Evolutionary conservation across 169 alveolate species (phyloP).

Genomic region (Plasmodium gaboni): DNA sequence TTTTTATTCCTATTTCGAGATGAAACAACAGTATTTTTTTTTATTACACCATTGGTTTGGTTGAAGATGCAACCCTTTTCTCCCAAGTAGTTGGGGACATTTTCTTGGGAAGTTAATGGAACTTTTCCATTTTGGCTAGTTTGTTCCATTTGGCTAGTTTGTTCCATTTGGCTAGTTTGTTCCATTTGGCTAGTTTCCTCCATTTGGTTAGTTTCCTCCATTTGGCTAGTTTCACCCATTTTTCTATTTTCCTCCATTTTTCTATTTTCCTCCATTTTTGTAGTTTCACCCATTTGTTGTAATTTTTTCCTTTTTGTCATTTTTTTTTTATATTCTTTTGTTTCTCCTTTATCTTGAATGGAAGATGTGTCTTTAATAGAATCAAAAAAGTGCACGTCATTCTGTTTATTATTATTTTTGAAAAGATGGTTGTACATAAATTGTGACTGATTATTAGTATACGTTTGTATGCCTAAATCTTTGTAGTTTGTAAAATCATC

Average conservation of each 20-base stretch:
- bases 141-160: too few species aligned
- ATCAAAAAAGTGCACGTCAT: neutral
- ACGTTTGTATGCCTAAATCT: slow-evolving; percentile 62
- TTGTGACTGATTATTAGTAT: slow-evolving; percentile 1
- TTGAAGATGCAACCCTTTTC: neutral
- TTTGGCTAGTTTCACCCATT: neutral
- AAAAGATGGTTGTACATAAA: slow-evolving; percentile 22
- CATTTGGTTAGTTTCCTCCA: neutral
- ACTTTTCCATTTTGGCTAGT: too few species aligned
- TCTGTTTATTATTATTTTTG: neutral
- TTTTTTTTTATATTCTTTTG: neutral
- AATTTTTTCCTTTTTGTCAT: neutral
- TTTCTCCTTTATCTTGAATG: neutral
- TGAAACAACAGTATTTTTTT: too few species aligned
- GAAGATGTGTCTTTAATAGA: neutral
- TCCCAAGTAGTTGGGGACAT: neutral
- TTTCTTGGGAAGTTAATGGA: too few species aligned
- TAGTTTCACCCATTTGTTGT: neutral
- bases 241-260: neutral
- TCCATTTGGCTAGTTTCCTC: neutral
- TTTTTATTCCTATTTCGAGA: neutral
- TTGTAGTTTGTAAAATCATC: slow-evolving; percentile 56
- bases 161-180: too few species aligned
- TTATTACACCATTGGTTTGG: too few species aligned
- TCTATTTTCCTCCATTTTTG: neutral